Evolutionary conservation across 1,284 basidiomycete species (phyloP).

Genomic region (Fistulinella cinereoalba): DNA sequence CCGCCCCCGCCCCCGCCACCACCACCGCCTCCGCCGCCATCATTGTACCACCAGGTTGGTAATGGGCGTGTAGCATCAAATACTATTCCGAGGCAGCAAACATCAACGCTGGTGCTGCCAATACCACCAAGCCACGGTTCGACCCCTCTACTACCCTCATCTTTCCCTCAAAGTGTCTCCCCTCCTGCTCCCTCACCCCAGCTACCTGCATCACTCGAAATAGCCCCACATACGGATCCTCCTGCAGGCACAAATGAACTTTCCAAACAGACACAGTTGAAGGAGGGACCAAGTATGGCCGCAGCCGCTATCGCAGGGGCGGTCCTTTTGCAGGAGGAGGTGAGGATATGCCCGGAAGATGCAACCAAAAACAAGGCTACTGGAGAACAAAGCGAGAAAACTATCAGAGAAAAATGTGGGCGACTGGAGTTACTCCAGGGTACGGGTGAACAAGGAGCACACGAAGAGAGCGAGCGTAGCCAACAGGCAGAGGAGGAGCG

Average conservation of each 20-base stretch:
- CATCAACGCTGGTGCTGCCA: conserved; percentile 4
- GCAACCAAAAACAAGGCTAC: background rate
- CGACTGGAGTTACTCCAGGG: conserved; percentile 1
- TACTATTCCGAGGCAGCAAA: too few relatives aligned
- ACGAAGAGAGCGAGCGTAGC: conserved; percentile 17
- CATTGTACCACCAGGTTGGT: conserved; percentile 6
- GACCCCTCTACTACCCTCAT: background rate
- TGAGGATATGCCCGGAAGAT: background rate
- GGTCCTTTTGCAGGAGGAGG: background rate
- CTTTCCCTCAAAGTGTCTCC: background rate
- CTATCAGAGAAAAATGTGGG: background rate
- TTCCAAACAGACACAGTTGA: background rate
- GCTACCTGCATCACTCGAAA: background rate
- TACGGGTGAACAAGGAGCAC: conserved; percentile 1
- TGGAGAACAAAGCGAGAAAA: conserved; percentile 3
- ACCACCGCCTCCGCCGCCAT: conserved; percentile 12
- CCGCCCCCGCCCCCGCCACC: conserved; percentile 2
- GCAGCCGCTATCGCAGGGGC: background rate
- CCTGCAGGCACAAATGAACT: background rate
- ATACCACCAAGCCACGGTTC: conserved; percentile 1
- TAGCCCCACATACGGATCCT: background rate
- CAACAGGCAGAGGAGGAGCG: conserved; percentile 1
- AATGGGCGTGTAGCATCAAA: too few relatives aligned
- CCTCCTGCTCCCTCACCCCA: background rate
- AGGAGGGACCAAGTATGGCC: background rate